phyloP scores from a whole-genome alignment of 257 asterid species.

The Petrea volubilis region DNA sequence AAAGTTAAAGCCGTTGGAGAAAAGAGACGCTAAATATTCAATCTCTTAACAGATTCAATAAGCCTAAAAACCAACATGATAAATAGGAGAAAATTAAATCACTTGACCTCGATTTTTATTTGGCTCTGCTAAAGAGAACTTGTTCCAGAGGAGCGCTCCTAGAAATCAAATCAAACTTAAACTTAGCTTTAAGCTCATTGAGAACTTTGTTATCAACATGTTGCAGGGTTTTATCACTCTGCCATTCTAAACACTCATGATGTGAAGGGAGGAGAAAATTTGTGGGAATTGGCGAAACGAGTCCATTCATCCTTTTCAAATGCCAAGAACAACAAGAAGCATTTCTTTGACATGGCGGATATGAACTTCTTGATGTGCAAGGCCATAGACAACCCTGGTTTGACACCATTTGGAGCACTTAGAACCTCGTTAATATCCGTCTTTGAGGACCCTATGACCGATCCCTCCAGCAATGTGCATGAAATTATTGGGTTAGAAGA shows the following conservation, averaged over 20 bases:
- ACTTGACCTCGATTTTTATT: neutral
- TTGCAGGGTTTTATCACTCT: constrained; percentile 84
- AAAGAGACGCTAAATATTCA: too few relatives aligned
- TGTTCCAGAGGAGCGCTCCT: neutral
- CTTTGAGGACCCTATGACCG: constrained; percentile 64
- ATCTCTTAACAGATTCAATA: constrained; percentile 1
- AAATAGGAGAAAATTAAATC: neutral
- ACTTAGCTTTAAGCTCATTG: neutral
- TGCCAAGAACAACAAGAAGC: constrained; percentile 75
- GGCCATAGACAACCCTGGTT: constrained; percentile 86
- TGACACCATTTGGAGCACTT: constrained; percentile 73
- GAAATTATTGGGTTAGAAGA: constrained; percentile 63
- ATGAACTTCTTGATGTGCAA: constrained; percentile 86
- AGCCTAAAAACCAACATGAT: neutral
- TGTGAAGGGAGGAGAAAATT: constrained; percentile 51
- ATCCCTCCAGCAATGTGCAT: constrained; percentile 32
- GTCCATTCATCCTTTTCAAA: constrained; percentile 47
- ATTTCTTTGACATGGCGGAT: constrained; percentile 81
- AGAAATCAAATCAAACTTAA: neutral
- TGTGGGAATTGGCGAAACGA: constrained; percentile 75
- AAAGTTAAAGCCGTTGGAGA: too few relatives aligned
- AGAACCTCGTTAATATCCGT: constrained; percentile 72
- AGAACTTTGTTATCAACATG: neutral
- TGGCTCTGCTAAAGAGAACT: neutral
- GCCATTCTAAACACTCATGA: constrained; percentile 84